Base-by-base conservation (phyloP, 2,329 filamentous ascomycete genomes). In the Colletotrichum tofieldiae region DNA sequence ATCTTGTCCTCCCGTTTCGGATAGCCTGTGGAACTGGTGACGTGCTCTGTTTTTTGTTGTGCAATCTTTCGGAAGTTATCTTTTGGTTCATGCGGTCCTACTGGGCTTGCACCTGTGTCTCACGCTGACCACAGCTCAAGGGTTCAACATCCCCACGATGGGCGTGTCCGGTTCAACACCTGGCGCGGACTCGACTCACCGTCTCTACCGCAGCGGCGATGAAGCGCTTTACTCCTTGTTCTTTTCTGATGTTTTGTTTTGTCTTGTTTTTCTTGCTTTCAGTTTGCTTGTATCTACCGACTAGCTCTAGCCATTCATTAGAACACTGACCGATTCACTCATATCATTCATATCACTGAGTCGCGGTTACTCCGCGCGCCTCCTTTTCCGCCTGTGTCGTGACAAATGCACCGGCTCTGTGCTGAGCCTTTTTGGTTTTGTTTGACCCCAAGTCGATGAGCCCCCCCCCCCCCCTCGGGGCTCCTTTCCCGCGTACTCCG, bases 281-380 rank as follows among this genome's bases (percentile, higher is more conserved):
- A 58, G 51, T 45, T 58, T 47, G 65, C 65, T 65, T 65, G 59
- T 70, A 64, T 60, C 59, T 65, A 49, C 47, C 70, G 60, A 72
- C 55, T 69, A 71, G 63, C 71, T 60, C 49, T 75, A 72, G 71
- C 67, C 73, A 41, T 73, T 75, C 52, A 66, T 76, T 68, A 74
- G 61, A 65, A 67, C 55, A 73, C 55, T 49, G 65, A 55, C 41
- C 51, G 49, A 68, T 49, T 67, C 58, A 59, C 29, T 67, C 59
- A 49, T 60, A 70, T 67, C 72, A 65, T 64, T 72, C 72, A 52
- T 72, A 56, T 60, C 59, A 60, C 23, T 32, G 45, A 35, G 20
- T 41, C 23, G 14, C 11, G 65, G 18, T n/a, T 26, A 14, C 29
- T 60, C 47, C 54, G 18, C 54, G 52, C 39, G 52, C 29, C 62